Evolutionary conservation across 805 yeast species (phyloP).

Genomic region (Scheffersomyces ergatensis): DNA sequence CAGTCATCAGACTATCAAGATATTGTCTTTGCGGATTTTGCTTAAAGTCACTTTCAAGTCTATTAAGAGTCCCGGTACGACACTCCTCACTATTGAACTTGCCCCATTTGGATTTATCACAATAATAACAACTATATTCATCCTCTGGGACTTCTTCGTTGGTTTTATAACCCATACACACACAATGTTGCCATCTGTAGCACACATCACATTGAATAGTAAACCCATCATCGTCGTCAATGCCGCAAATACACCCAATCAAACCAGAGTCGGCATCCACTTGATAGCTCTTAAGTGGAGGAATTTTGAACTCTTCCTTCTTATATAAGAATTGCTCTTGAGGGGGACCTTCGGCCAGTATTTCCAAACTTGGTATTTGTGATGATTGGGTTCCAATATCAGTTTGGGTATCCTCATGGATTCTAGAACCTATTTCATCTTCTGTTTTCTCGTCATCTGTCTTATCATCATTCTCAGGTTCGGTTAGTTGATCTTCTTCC

Average conservation of each 20-base stretch:
- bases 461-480: slow-evolving; percentile 16
- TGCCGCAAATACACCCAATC: slow-evolving; percentile 87
- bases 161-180: slow-evolving; percentile 77
- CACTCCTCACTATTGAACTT: slow-evolving; percentile 40
- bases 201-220: slow-evolving; percentile 94
- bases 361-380: no score
- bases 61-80: slow-evolving; percentile 23
- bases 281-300: slow-evolving; percentile 46
- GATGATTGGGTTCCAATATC: background rate
- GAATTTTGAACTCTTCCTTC: slow-evolving; percentile 12
- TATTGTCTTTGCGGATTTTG: slow-evolving; percentile 5
- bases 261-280: slow-evolving; percentile 81
- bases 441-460: slow-evolving; percentile 21
- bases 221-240: slow-evolving; percentile 86
- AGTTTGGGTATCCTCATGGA: background rate
- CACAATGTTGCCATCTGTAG: slow-evolving; percentile 91
- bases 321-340: slow-evolving; percentile 5
- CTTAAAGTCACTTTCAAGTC: slow-evolving; percentile 27
- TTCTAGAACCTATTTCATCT: slow-evolving; percentile 3
- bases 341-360: background rate
- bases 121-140: slow-evolving; percentile 70
- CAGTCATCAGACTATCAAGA: background rate
- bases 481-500: slow-evolving; percentile 8
- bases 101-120: slow-evolving; percentile 51
- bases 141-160: slow-evolving; percentile 79